Conservation (phyloP, 2,329 filamentous ascomycete species). For the Davidsoniella neocaledoniae region DNA sequence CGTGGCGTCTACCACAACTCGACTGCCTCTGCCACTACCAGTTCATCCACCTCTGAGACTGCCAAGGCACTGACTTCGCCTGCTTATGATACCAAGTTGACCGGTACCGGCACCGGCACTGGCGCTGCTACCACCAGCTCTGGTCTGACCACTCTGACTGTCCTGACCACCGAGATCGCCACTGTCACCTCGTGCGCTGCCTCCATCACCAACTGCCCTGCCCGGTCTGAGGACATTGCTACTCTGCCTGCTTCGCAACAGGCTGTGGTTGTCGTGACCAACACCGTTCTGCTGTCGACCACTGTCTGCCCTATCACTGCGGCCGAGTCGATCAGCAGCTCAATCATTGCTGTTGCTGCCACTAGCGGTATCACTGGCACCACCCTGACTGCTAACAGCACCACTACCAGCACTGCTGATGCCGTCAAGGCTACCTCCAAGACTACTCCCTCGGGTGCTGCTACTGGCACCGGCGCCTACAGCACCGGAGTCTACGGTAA, state of each 20-base stretch:
- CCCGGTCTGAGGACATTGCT: conserved; percentile 18
- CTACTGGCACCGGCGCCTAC: not conserved
- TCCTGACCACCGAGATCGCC: conserved; percentile 36
- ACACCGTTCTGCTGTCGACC: conserved; percentile 24
- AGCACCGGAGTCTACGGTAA: not conserved
- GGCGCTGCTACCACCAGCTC: conserved; percentile 13
- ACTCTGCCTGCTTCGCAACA: conserved; percentile 20
- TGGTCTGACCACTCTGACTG: conserved; percentile 26
- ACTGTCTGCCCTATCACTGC: conserved; percentile 30
- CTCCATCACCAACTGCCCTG: conserved; percentile 39
- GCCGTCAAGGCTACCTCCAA: conserved; percentile 16
- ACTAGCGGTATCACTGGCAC: conserved; percentile 23
- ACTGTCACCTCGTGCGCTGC: conserved; percentile 42
- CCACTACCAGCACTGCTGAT: not conserved
- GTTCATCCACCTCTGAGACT: not conserved
- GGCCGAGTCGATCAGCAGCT: conserved; percentile 22
- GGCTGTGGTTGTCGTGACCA: conserved; percentile 21
- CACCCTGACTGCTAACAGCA: conserved; percentile 20
- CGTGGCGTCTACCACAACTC: not conserved
- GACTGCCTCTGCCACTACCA: conserved; percentile 1
- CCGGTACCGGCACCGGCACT: not conserved
- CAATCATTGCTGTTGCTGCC: conserved; percentile 21
- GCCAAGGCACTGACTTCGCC: not conserved
- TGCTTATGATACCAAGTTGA: not conserved
- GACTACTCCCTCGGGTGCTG: not conserved